Base-by-base conservation (phyloP, 2,329 filamentous ascomycete genomes). In the Bipolaris gigantea region DNA sequence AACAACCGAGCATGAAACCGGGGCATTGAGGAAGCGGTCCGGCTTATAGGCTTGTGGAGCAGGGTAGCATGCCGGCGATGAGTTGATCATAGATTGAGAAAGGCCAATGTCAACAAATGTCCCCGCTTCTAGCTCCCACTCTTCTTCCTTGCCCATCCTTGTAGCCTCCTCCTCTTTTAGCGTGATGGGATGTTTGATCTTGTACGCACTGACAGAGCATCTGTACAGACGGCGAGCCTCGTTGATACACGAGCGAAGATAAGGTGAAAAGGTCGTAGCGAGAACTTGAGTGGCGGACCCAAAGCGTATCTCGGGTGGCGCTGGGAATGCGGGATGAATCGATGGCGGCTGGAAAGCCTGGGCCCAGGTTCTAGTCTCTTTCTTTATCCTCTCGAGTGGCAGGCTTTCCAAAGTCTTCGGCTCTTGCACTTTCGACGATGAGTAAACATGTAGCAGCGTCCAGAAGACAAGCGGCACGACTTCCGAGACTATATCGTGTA, bases 251-350 rank as follows among this genome's bases (percentile, higher is more conserved):
- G 69, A 70, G 21, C 60, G 62, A 8, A 74, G 61, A 39, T 63
- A 62, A 4, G 70, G 63, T 39, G 70, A 65, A 2, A 61, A 53
- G 1, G 55, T 54, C 5, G 57, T 11, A 0, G 48, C 50, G 15
- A 61, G 50, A 25, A 56, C 43, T 16, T 60, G 48, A 21, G 50
- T 45, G 7, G 55, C 46, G 6, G 62, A 60, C 5, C 49, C 38
- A 43, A 69, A 72, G 2, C 60, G 56, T 40, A 73, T 69, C 34
- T 64, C 66, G 11, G 71, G 70, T 15, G 72, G 72, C 32, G 71
- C 64, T 8, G 71, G 71, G 49, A 73, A 73, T 1, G 66, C 61
- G 0, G 72, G 70, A 38, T 74, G 71, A 35, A 74, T 70, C 10
- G 70, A 70, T 3, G 71, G 69, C 27, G 70, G 72, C 46, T 74